phyloP scores from a whole-genome alignment of 345 rosid genomes.

The Psidium guajava region DNA sequence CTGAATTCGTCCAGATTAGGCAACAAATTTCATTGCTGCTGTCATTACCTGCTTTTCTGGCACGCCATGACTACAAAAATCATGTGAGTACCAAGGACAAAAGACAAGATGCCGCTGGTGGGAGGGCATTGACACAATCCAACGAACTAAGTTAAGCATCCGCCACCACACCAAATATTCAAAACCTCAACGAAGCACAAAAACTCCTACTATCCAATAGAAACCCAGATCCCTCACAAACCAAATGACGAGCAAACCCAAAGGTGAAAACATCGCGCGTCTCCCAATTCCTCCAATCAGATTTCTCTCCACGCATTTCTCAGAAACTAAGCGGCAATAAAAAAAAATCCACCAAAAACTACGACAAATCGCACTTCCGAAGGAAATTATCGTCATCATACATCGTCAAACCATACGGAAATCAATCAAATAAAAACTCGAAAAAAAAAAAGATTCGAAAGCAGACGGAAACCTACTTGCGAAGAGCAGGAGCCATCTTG shows the following conservation, averaged over 20 bases:
- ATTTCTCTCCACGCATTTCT: neutral
- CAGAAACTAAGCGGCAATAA: neutral
- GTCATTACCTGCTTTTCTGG: neutral
- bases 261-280: neutral
- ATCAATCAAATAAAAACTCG: neutral
- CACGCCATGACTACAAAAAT: neutral
- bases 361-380: neutral
- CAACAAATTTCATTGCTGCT: neutral
- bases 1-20: neutral
- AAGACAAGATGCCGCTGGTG: neutral
- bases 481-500: slow-evolving; percentile 99
- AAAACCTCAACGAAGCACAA: neutral
- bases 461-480: slow-evolving; percentile 44
- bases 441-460: neutral
- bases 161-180: neutral
- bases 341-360: rapidly evolving
- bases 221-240: neutral
- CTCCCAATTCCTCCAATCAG: neutral
- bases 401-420: neutral
- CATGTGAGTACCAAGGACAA: neutral
- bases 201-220: neutral
- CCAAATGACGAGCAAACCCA: neutral
- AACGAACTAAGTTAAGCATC: neutral
- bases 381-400: neutral
- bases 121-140: neutral